phyloP scores from a whole-genome alignment of 2,329 filamentous ascomycete species.

The Xylariaceae sp. region DNA sequence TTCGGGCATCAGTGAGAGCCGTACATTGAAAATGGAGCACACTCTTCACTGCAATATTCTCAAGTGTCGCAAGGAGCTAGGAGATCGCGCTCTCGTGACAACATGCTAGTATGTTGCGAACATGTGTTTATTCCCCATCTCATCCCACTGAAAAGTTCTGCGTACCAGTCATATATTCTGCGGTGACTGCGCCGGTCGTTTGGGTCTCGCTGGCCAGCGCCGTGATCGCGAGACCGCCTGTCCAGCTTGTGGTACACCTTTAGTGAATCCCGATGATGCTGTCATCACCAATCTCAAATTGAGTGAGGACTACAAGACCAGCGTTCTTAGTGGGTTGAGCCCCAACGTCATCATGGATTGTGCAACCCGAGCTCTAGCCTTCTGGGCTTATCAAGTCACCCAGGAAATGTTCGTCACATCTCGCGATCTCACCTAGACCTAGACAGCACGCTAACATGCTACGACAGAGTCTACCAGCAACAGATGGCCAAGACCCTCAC shows the following conservation, averaged over 20 bases:
- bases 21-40: constrained; percentile 67
- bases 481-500: constrained; percentile 66
- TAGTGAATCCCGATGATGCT: constrained; percentile 71
- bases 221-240: constrained; percentile 55
- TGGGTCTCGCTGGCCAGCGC: constrained; percentile 56
- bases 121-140: background rate
- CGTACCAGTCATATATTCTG: constrained; percentile 77
- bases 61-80: constrained; percentile 67
- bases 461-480: constrained; percentile 69
- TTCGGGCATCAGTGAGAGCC: too few species aligned
- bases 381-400: constrained; percentile 82
- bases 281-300: constrained; percentile 69
- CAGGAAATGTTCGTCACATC: constrained; percentile 68
- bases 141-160: background rate
- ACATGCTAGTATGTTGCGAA: constrained; percentile 66
- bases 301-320: constrained; percentile 86
- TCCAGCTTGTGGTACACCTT: constrained; percentile 68
- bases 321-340: constrained; percentile 75
- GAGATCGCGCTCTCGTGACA: constrained; percentile 73
- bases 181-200: constrained; percentile 62
- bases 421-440: background rate
- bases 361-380: constrained; percentile 70
- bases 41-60: constrained; percentile 74
- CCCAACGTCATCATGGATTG: constrained; percentile 84
- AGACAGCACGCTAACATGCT: too few species aligned